Evolutionary conservation across 495 filamentous ascomycete genomes (phyloP).

Genomic region (Xylaria bambusicola): DNA sequence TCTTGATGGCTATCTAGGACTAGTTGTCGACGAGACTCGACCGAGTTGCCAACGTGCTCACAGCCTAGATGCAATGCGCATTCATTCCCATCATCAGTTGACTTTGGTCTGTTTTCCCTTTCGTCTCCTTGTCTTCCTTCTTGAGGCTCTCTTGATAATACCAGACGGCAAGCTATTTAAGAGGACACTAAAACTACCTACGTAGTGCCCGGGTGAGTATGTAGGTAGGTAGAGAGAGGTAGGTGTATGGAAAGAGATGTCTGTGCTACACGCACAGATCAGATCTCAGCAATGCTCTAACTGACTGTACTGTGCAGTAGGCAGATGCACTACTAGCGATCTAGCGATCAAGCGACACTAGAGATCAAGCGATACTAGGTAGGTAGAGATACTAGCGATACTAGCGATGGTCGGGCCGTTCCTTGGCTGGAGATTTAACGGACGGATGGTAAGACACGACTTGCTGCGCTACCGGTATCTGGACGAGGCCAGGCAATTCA

Average conservation of each 20-base stretch:
- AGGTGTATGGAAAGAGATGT: neutral
- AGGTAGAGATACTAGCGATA: no score
- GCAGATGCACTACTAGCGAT: no score
- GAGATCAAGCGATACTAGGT: no score
- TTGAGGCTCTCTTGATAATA: neutral
- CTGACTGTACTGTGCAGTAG: no score
- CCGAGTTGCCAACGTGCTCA: constrained; percentile 2
- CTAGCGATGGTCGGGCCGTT: constrained; percentile 10
- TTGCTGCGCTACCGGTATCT: neutral
- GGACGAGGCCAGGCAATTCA: neutral
- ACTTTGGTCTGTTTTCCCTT: neutral
- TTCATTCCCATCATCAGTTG: neutral
- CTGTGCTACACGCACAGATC: neutral
- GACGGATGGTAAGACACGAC: no score
- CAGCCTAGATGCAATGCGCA: neutral
- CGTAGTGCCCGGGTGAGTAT: neutral
- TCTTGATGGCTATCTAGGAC: constrained; percentile 3
- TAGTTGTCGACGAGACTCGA: neutral
- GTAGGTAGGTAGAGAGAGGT: neutral
- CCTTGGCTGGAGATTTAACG: constrained; percentile 10
- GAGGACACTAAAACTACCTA: neutral
- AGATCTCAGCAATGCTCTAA: no score
- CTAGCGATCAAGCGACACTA: no score
- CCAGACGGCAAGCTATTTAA: neutral
- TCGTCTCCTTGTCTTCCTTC: neutral